These are phyloP conservation scores for Claviceps humidiphila DNA, from an alignment of 2,329 filamentous ascomycete genomes.

Conservation along the genomic window DNA sequence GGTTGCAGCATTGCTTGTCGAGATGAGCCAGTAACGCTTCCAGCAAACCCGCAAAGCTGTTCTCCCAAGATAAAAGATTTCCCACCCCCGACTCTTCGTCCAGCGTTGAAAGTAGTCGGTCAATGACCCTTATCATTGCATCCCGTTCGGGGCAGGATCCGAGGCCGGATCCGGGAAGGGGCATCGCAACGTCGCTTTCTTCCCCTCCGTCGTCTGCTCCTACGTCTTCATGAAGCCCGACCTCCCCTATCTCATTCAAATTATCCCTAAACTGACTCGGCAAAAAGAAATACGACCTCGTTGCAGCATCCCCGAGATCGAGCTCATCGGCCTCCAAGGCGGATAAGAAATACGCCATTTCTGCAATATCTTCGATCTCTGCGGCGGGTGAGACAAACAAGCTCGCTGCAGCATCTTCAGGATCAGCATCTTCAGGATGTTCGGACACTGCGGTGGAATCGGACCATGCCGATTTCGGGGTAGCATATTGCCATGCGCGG, in stretches of 20 bases:
- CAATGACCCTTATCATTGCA: not conserved
- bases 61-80: not conserved
- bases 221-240: too few relatives aligned
- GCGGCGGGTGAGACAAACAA: too few relatives aligned
- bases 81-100: not conserved
- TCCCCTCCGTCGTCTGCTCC: not conserved
- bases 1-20: not conserved
- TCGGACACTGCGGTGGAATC: not conserved
- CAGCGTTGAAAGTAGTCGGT: not conserved
- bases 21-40: constrained; percentile 2
- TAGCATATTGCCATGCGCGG: not conserved
- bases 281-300: not conserved
- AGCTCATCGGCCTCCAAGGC: not conserved
- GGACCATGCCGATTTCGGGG: not conserved
- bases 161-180: too few relatives aligned
- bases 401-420: too few relatives aligned
- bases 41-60: constrained; percentile 1
- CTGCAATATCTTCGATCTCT: too few relatives aligned
- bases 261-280: not conserved
- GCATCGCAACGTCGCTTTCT: not conserved
- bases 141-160: not conserved
- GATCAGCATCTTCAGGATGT: too few relatives aligned
- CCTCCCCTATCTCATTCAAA: too few relatives aligned
- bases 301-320: not conserved
- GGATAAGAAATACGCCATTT: not conserved